Evolutionary conservation across 345 rosid species (phyloP), one percentile per base, ranked within the genome.

Genomic region (Anastatica hierochuntica): DNA sequence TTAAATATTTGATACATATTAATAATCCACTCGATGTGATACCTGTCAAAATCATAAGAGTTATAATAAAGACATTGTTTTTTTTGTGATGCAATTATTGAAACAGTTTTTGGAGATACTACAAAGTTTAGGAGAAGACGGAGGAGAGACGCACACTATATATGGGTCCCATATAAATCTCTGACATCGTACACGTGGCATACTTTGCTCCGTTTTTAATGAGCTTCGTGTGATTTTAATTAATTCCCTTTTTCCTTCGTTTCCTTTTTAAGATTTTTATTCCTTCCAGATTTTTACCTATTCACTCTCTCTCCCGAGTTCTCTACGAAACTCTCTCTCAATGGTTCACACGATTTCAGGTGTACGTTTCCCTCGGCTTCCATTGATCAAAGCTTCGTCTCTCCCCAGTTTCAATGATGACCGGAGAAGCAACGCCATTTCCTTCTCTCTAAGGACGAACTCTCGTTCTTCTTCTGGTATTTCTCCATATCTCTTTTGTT

Each of bases 341-440:
- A 87, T 87, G 98, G 85, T 69, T 53, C 75, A 73, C 53, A 52
- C 95, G 1, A 23, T 78, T 5, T 63, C 92, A 11, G 85, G 90
- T 42, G 68, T 72, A 30, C 81, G 80, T 14, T 69, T 81, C 37
- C 72, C 81, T 6, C 67, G 49, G 21, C 70, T 64, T 33, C 76
- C 85, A 8, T 64, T 79, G 7, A 49, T 57, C 2, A 59, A 56
- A 62, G 71, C 43, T 57, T 67, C 75, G 4, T 35, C 77, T 71
- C 67, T 56, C 9, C 73, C 76, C 0, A 66, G 58, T 64, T 79
- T 76, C 74, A 62, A 46, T 60, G 85, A 76, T 36, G 73, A 79
- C 75, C 77, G 77, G 18, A 56, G 79, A 74, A 70, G 21, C 49
- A 48, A 67, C 33, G 53, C 65, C 33, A 53, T 75, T 14, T 67